Base-by-base conservation (phyloP, 2,329 filamentous ascomycete species). In the Hypoxylon sp. region DNA sequence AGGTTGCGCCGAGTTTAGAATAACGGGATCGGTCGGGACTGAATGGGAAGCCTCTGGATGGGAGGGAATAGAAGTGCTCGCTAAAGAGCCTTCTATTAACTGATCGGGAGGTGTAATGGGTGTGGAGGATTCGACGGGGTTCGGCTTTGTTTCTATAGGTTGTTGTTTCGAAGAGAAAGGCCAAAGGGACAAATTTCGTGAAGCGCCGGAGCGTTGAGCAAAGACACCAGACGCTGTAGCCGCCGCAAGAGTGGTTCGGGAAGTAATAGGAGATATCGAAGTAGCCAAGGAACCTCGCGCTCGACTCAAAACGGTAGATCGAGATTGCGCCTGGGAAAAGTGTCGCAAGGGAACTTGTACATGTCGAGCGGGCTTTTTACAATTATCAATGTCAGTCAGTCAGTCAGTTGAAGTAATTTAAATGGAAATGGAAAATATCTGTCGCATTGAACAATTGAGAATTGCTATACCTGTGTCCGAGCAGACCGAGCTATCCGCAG, bases 151-250 rank as follows among this genome's bases (percentile, higher is more conserved):
- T 48, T 40, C 63, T 13, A 34, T 59, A 43, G 16, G 58, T 43
- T 42, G 58, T 31, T 21, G 59, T 47, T 56, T 64, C 16, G 67
- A 67, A n/a, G 54, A 46, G 57, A 67, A 69, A 2, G 64, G 63
- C 67, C 67, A 69, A 12, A 69, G 48, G 11, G 67, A 69, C 36
- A 69, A 53, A 26, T 64, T 66, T 12, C 67, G 59, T 5, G 66
- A 58, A 21, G 66, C 63, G 20, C 66, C 67, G 13, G 64, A 60
- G 12, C 65, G 58, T 19, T 63, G 62, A 8, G 65, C 59, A 47
- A 68, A 68, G 12, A 65, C 63, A 17, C 61, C 27, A 6, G 60
- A 61, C 3, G 58, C 49, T 27, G 51, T 49, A 21, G 48, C 47
- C 5, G 40, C 47, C 5, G 40, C 55, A 31, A 44, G 27, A 17